Conservation (phyloP, 352 stramenopile genomes). For the Phytopythium boreale region DNA sequence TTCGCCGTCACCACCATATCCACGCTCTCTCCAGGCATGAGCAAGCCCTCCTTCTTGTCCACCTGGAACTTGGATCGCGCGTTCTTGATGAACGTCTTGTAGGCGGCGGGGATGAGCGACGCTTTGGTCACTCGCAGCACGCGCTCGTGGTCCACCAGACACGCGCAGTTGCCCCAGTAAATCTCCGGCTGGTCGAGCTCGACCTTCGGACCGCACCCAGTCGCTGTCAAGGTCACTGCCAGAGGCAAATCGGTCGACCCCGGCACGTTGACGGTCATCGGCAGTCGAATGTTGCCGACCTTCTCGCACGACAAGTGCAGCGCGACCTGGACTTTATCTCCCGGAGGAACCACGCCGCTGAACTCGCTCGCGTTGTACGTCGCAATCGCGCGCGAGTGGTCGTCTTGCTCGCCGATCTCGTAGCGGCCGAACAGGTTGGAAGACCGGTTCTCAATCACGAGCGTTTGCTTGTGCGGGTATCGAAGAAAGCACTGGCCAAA, state of each 20-base stretch:
- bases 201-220: constrained; percentile 83
- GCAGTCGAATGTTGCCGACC: constrained; percentile 88
- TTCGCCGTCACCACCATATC: constrained; percentile 85
- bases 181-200: constrained; percentile 78
- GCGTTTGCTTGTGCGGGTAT: constrained; percentile 87
- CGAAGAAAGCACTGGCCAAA: constrained; percentile 91
- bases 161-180: constrained; percentile 90
- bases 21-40: constrained; percentile 76
- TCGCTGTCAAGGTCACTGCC: constrained; percentile 80
- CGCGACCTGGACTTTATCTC: constrained; percentile 58
- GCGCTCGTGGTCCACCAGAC: constrained; percentile 78
- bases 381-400: constrained; percentile 81
- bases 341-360: constrained; percentile 58
- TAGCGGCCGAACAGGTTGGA: constrained; percentile 78
- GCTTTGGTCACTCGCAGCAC: constrained; percentile 85
- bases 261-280: constrained; percentile 80
- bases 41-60: constrained; percentile 83
- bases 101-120: constrained; percentile 88
- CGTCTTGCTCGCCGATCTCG: constrained; percentile 89
- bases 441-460: constrained; percentile 89
- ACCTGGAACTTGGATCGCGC: constrained; percentile 91
- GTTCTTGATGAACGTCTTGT: constrained; percentile 93
- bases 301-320: constrained; percentile 89
- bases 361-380: constrained; percentile 69
- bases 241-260: constrained; percentile 90